Base-by-base conservation (phyloP, 257 asterid genomes). In the Anisodus tanguticus region DNA sequence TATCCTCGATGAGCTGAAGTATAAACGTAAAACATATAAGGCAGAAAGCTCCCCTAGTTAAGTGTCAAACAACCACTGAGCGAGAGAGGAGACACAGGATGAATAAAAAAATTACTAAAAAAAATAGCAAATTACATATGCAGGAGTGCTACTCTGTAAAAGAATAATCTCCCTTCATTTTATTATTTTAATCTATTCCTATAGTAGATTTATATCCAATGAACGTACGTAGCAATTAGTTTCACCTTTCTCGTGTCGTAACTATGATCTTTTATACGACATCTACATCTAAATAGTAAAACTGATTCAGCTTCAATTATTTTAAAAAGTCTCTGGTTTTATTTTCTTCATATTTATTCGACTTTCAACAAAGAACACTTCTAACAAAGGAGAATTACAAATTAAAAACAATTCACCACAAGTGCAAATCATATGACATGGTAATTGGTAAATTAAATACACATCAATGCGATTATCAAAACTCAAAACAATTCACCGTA, bases 351-450 rank as follows among this genome's bases (percentile, higher is more conserved):
- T 31, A 31, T 66, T 35, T 10, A 53, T 39, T 53, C 26, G 26
- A 69, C 53, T 0, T 45, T 41, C 55, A 17, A 19, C 15, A 60
- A 59, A 6, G 54, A n/a, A 26, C 67, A 11, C 11, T 74, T 39
- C 15, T 45, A 41, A 41, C 49, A 19, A 49, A 82, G 68, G 83
- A 35, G 80, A 81, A 83, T 66, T 72, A 60, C 67, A 63, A 4
- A 39, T 53, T 55, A 45, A 22, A 31, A 54, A 78, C 45, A 9
- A n/a, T 72, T 81, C 67, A 49, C 43, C 55, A 62, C 6, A 76
- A 76, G 13, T 0, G 31, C 63, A 22, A 76, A 76, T 51, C 63
- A 8, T 6, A 22, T 51, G 7, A 76, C 22, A 76, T 13, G 31
- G 19, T 49, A 22, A 49, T 6, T 35, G n/a, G 15, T 31, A 66